Base-by-base conservation (phyloP, 1,284 basidiomycete species). In the Cutaneotrichosporon sp. region DNA sequence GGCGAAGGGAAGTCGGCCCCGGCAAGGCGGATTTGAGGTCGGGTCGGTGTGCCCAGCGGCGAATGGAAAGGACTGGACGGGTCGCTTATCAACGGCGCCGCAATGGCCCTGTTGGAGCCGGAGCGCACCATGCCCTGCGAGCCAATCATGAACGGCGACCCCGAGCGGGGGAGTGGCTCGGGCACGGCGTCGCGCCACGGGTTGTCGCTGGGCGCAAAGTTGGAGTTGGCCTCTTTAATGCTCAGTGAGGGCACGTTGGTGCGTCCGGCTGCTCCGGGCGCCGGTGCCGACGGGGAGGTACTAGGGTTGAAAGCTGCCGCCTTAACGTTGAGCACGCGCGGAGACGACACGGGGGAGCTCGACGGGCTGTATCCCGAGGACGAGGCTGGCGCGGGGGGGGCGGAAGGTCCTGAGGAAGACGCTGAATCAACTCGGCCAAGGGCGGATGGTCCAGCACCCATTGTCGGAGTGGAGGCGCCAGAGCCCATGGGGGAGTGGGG, bases 91-190 rank as follows among this genome's bases (percentile, higher is more conserved):
- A 93, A 78, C 3, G 90, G 90, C 1, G 88, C 86, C 9, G 89
- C 90, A 56, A 92, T 90, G 31, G 89, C 88, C 9, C 92, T 80
- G 67, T 89, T 92, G 3, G 88, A 90, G 0, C 82, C 83, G 46
- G 88, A 73, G 24, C 74, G 61, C 14, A 63, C 59, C 64, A 75
- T 70, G 29, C 61, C 59, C 7, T 65, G 79, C 1, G 83, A 82
- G 60, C 80, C 85, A 10, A 63, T 57, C 4, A 60, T 59, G 57
- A 67, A 71, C 7, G 71, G 71, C 14, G 67, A 70, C 10, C 64
- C 65, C 4, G 68, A 57, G 27, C 67, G 57, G 16, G 67, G 63
- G 6, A 63, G 62, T 6, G 65, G 61, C 14, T 14, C 35, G 7
- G 61, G 43, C 3, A 63, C 51, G 4, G 57, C 57, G 49, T 73